Evolutionary conservation across 306 rosid species (phyloP).

Genomic region (Vicia sativa): DNA sequence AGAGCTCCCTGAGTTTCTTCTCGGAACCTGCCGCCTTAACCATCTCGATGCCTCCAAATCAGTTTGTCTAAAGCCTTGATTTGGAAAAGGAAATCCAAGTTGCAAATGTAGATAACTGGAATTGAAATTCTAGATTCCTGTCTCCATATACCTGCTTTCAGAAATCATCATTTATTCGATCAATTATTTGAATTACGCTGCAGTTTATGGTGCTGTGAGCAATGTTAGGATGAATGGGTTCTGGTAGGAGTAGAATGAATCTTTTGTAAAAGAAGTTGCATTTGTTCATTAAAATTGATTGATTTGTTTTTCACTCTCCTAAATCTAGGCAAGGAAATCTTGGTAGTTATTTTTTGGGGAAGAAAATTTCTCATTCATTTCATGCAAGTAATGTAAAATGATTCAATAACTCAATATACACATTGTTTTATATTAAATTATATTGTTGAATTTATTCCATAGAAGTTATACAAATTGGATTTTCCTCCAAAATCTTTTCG

Average conservation of each 20-base stretch:
- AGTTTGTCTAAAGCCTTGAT: slow-evolving; percentile 53
- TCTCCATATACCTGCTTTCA: slow-evolving; percentile 38
- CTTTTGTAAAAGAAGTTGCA: slow-evolving; percentile 31
- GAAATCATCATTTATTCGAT: slow-evolving; percentile 54
- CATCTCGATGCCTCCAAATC: slow-evolving; percentile 85
- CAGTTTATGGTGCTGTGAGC: slow-evolving; percentile 45
- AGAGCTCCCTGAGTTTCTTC: slow-evolving; percentile 91
- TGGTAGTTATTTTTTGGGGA: not conserved
- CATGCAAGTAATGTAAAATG: not conserved
- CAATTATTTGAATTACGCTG: slow-evolving; percentile 39
- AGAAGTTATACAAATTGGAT: too few relatives aligned
- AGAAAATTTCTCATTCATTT: not conserved
- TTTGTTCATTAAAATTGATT: slow-evolving; percentile 28
- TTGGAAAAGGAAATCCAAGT: slow-evolving; percentile 26
- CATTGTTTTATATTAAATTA: not conserved
- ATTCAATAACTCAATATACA: not conserved
- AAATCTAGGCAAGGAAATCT: not conserved
- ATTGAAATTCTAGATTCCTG: slow-evolving; percentile 34
- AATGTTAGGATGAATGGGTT: slow-evolving; percentile 40
- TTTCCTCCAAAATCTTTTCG: too few relatives aligned
- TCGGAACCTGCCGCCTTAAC: slow-evolving; percentile 89
- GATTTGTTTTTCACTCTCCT: not conserved
- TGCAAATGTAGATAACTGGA: slow-evolving; percentile 39
- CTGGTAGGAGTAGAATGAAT: slow-evolving; percentile 28
- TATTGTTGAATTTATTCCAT: not conserved